Base-by-base conservation (phyloP, 1,284 basidiomycete species). In the Volvariella surrecta region DNA sequence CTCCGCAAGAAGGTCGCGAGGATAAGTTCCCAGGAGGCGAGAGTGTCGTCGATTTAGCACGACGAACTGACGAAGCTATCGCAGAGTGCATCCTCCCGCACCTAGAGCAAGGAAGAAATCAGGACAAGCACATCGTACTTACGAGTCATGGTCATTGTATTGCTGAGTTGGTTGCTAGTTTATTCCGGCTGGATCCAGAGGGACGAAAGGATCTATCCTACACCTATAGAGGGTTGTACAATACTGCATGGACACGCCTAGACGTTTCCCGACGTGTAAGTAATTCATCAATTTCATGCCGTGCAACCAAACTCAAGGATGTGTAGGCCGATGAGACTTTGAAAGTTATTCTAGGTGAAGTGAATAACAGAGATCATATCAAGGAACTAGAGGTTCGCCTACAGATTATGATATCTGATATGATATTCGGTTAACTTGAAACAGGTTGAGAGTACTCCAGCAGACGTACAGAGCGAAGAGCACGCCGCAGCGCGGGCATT, bases 111-210 rank as follows among this genome's bases (percentile, higher is more conserved):
- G 63, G 46, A 11, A 45, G 55, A 28, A 55, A 53, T 22, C 58
- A 56, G 35, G 66, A 62, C 15, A 58, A 68, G 9, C 77, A 83
- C 52, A 62, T 89, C 32, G 79, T 77, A 3, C 54, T 89, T 37
- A 78, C 84, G 19, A 82, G 84, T 51, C 86, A 88, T 60, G 84
- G 85, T 0, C 60, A 86, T 43, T 83, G 77, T 51, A 82, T 89
- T 38, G 73, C 74, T 44, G 81, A 84, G 54, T 51, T 79, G 38
- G 59, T 81, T 6, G 59, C 67, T 16, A 72, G 73, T 11, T 50
- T 82, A 18, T 51, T 80, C 32, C 61, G 65, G 43, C 59, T 71
- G 49, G 74, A 79, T 53, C 68, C 67, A 3, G 53, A 62, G 30
- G 55, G 61, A 4, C 47, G 54, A 1, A 46, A 50, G n/a, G 56